Base-by-base conservation (phyloP, 495 filamentous ascomycete species). In the Neurospora africana region DNA sequence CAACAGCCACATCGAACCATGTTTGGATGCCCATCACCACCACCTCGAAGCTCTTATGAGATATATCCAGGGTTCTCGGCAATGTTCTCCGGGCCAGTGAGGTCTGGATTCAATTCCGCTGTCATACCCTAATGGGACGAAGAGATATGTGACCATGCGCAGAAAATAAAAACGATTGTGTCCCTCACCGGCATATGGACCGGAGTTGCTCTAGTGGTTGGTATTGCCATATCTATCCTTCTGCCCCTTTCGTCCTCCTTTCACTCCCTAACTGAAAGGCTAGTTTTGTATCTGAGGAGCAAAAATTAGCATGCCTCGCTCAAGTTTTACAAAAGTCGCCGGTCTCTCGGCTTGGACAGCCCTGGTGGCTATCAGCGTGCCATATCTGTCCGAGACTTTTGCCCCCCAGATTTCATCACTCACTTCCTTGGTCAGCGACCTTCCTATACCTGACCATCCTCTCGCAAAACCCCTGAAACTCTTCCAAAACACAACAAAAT, bases 361-460 rank as follows among this genome's bases (percentile, higher is more conserved):
- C 3, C 73, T 81, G 21, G 70, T 79, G 47, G 76, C 75, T 3
- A 27, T 81, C 11, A 43, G 70, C 30, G 33, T 75, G 27, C 78
- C 79, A 5, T 74, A 75, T 39, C 68, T 81, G 6, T 44, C 74
- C 11, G 53, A 38, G 10, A 30, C 77, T 17, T 21, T 78, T 3
- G 58, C 75, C 3, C 75, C 75, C 13, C 69, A 38, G 1, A 33
- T 65, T 6, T 65, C 53, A 65, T 65, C 53, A 65, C 72, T 81
- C 33, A 71, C 71, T 0, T 73, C 74, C 40, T 72, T 81, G 11
- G 68, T 79, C 21, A 53, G 71, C 61, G 74, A 76, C 70, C 68
- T 79, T 15, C 77, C 77, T 1, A 15, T 79, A 10, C 75, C 73
- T 27, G 75, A 76, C 47, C 73, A 74, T 27, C 61, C 77, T 0